Conservation (phyloP, 257 asterid genomes). For the Linderniella brevidens region DNA sequence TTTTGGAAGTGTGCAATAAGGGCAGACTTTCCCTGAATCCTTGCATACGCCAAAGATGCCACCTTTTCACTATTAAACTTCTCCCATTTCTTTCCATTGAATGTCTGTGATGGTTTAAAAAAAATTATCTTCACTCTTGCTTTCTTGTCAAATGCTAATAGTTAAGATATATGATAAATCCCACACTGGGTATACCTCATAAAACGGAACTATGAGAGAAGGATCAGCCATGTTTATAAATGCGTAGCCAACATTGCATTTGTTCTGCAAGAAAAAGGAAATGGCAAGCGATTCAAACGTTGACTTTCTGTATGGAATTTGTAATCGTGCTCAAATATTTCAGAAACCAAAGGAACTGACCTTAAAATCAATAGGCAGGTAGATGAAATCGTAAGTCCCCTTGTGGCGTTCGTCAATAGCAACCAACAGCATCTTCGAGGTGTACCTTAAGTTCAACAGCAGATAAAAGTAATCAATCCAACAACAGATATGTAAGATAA, state of each 20-base stretch:
- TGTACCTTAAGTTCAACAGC: constrained; percentile 40
- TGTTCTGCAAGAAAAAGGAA: constrained; percentile 56
- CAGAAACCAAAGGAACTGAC: constrained; percentile 23
- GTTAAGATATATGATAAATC: constrained; percentile 10
- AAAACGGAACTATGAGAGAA: constrained; percentile 64
- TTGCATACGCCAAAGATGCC: constrained; percentile 93
- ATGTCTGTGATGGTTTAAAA: constrained; percentile 33
- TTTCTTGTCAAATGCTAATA: constrained; percentile 4
- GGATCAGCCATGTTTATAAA: constrained; percentile 96
- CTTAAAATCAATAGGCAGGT: constrained; percentile 94
- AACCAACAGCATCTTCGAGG: constrained; percentile 96
- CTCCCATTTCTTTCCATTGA: constrained; percentile 98
- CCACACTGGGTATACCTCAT: constrained; percentile 29
- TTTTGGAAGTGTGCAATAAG: constrained; percentile 97
- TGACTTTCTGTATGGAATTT: background rate
- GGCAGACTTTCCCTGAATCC: constrained; percentile 94
- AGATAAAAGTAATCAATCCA: constrained; percentile 8
- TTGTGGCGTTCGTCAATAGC: constrained; percentile 93
- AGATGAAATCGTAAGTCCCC: constrained; percentile 92
- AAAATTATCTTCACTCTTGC: background rate
- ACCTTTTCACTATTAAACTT: constrained; percentile 97
- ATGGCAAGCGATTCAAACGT: constrained; percentile 11
- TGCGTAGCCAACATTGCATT: constrained; percentile 98
- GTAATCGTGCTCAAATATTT: background rate
- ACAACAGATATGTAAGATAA: constrained; percentile 10